Percentiles rank a stretch among this genome's conserved stretches.
Conservation (phyloP, 306 rosid species). For the Astragalus membranaceus region DNA sequence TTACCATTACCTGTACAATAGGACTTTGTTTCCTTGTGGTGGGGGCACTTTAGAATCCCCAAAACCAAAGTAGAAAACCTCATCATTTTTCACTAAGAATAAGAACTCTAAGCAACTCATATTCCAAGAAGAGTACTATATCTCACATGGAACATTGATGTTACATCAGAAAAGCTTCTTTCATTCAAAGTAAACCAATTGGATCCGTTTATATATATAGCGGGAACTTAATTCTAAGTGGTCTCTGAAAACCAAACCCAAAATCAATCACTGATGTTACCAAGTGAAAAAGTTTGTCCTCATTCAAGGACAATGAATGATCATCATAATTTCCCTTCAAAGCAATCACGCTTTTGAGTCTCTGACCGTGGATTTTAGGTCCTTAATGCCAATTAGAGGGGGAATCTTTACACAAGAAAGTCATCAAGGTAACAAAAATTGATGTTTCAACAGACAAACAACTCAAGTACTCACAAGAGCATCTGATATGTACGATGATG, state of each 20-base stretch:
- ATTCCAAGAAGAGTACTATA: slow-evolving; percentile 20
- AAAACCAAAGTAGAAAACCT: slow-evolving; percentile 21
- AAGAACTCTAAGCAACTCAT: slow-evolving; percentile 21
- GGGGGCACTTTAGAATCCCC: slow-evolving; percentile 26
- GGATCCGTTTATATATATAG: background rate
- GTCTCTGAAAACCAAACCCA: slow-evolving; percentile 21
- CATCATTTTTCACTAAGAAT: slow-evolving; percentile 26
- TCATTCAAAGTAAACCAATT: slow-evolving; percentile 10
- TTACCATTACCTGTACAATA: background rate
- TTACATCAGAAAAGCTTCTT: slow-evolving; percentile 4
- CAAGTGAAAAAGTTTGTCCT: slow-evolving; percentile 8
- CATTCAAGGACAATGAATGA: slow-evolving; percentile 13
- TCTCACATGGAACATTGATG: slow-evolving; percentile 16
- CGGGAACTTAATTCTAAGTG: slow-evolving; percentile 13
- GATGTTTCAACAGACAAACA: slow-evolving; percentile 3
- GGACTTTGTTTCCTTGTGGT: slow-evolving; percentile 14
- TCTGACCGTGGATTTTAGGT: slow-evolving; percentile 27
- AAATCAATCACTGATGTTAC: slow-evolving; percentile 12
- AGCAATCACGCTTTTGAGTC: slow-evolving; percentile 13
- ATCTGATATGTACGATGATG: background rate
- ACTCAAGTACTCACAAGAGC: background rate
- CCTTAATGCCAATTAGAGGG: slow-evolving; percentile 2
- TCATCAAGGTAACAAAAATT: background rate
- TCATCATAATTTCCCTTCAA: slow-evolving; percentile 16
- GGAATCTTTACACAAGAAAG: slow-evolving; percentile 19